Conservation (phyloP, 140 eudicot species). For the Bidens hawaiensis region DNA sequence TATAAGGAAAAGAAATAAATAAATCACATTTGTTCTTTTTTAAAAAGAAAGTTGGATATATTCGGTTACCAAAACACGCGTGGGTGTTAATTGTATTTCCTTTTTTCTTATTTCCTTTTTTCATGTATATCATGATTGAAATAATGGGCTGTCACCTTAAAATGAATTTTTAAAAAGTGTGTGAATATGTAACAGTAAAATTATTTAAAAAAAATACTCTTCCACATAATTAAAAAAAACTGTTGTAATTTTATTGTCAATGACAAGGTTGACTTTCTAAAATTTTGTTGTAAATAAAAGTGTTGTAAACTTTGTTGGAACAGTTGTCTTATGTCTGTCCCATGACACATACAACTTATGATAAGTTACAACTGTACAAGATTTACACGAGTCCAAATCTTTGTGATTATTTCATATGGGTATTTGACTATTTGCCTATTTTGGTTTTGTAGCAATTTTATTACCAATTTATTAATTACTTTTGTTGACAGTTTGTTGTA, state of each 20-base stretch:
- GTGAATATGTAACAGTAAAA: constrained; percentile 17
- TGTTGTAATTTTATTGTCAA: neutral
- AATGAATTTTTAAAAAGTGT: neutral
- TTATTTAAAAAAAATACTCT: neutral
- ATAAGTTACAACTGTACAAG: constrained; percentile 14
- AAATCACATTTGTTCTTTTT: too few relatives aligned
- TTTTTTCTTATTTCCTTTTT: neutral
- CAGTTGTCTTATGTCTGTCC: neutral
- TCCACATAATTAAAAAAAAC: neutral
- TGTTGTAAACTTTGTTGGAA: neutral
- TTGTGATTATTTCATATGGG: neutral
- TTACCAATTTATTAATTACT: neutral
- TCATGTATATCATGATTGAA: neutral
- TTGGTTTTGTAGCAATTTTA: neutral
- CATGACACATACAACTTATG: constrained; percentile 5
- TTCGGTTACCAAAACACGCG: neutral
- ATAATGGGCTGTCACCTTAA: neutral
- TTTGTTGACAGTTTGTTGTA: neutral
- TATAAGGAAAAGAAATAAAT: too few relatives aligned
- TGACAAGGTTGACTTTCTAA: constrained; percentile 14
- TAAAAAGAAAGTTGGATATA: too few relatives aligned
- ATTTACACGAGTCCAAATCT: neutral
- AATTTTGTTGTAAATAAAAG: neutral
- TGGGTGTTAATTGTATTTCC: neutral
- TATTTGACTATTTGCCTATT: neutral